Evolutionary conservation across 345 rosid species (phyloP), one percentile per base, ranked within the genome.

Genomic region (Eucalyptus cloeziana): DNA sequence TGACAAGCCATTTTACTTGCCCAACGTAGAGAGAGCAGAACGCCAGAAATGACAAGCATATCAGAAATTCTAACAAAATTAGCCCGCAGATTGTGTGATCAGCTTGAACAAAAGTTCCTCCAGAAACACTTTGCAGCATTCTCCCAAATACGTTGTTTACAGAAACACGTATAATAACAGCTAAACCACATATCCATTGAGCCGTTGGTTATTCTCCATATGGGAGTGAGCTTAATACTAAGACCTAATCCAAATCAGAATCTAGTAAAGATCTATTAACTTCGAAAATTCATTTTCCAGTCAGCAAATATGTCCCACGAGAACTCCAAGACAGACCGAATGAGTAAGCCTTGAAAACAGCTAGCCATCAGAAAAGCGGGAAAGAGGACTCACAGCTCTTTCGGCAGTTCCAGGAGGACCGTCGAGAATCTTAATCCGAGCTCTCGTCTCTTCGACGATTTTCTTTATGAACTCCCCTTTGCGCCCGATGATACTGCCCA

Each of bases 331-430:
- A 50, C 87, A 86, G 87, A 86, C 12, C 44, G 10, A 86, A 54
- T 54, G 31, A 50, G 33, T 10, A 31, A 87, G 13, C 40, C 83
- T 76, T 3, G 27, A 13, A 40, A 22, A 56, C 86, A 6, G 6
- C 33, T 45, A 56, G 86, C 27, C 30, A 60, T 31, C 49, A 10
- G 90, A 67, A 13, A 81, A 71, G 47, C 60, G 69, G 31, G 30
- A 83, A 83, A 62, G 45, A 2, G 88, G 88, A 97, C 99, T 96
- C 92, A 98, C 99, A 92, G 98, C 99, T 97, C 99, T 93, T 95
- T 98, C 99, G 49, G 96, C 88, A n/a, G 99, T 96, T 90, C 99
- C 99, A n/a, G 99, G 99, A 91, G 99, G 99, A 88, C 99, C 99
- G 91, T 98, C 99, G 13, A 98, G 97, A 91, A 98, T 97, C 96